Evolutionary conservation across 441 rosid genomes (phyloP).

Genomic region (Populus tomentosa): DNA sequence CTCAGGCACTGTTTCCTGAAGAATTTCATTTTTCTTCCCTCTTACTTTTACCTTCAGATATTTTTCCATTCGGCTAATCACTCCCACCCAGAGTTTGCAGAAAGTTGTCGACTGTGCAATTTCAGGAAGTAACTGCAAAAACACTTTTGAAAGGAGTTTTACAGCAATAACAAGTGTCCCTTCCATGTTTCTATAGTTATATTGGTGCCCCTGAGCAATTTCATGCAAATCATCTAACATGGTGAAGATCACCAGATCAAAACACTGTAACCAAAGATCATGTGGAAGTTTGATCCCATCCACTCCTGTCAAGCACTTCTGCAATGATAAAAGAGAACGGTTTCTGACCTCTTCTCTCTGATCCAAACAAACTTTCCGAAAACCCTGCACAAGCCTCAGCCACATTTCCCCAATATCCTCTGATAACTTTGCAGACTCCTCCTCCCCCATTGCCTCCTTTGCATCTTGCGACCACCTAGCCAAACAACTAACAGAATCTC

Average conservation of each 20-base stretch:
- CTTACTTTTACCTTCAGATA: constrained; percentile 63
- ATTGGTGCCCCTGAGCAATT: constrained; percentile 76
- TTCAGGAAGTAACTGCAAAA: constrained; percentile 62
- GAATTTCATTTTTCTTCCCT: too few relatives aligned
- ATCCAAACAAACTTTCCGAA: constrained; percentile 96
- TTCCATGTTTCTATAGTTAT: constrained; percentile 90
- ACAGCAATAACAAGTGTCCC: constrained; percentile 69
- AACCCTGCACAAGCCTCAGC: constrained; percentile 90
- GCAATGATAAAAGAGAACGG: constrained; percentile 76
- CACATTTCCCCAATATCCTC: constrained; percentile 95
- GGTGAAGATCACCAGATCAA: constrained; percentile 80
- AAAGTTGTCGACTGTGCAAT: constrained; percentile 73
- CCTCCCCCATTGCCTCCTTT: constrained; percentile 62
- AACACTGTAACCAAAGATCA: constrained; percentile 80
- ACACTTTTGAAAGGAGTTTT: constrained; percentile 73
- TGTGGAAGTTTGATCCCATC: constrained; percentile 60
- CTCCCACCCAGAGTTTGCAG: constrained; percentile 94
- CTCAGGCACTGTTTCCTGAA: too few relatives aligned
- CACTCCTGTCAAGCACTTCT: constrained; percentile 73
- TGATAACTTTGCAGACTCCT: constrained; percentile 40
- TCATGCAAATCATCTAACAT: constrained; percentile 91
- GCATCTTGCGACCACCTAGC: constrained; percentile 72
- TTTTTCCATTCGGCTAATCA: constrained; percentile 82
- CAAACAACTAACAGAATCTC: constrained; percentile 67
- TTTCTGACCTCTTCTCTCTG: constrained; percentile 84